Conservation (phyloP, 2,329 filamentous ascomycete species). For the Rutstroemia sydowiana region DNA sequence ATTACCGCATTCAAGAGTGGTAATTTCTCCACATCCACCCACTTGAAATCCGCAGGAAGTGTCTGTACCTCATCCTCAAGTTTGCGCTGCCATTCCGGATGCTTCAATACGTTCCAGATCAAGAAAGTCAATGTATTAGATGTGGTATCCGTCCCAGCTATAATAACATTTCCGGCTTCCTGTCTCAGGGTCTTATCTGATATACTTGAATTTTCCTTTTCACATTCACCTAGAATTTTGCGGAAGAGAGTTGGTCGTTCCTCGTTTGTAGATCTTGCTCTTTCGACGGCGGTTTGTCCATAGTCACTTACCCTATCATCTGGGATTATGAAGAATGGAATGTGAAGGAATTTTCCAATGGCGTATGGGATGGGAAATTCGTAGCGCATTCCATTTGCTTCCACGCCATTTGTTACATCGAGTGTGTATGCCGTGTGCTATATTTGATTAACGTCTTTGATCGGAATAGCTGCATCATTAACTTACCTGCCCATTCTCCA, state of each 20-base stretch:
- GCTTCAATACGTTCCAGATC: not conserved
- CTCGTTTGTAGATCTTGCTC: not conserved
- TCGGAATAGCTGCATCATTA: no score
- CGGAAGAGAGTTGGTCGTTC: not conserved
- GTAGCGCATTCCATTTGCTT: not conserved
- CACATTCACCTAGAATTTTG: not conserved
- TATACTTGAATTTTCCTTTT: not conserved
- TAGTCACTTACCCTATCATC: not conserved
- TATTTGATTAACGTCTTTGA: no score
- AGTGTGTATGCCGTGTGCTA: not conserved
- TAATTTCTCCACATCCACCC: slow-evolving; percentile 17
- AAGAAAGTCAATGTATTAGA: slow-evolving; percentile 1
- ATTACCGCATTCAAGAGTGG: slow-evolving; percentile 30
- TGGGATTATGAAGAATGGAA: not conserved
- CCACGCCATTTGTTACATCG: not conserved
- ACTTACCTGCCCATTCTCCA: slow-evolving; percentile 43
- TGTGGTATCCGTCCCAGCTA: slow-evolving; percentile 11
- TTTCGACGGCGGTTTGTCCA: slow-evolving; percentile 24
- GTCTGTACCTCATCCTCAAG: not conserved
- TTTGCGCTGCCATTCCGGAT: not conserved
- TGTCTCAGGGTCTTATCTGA: not conserved
- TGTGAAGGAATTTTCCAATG: not conserved
- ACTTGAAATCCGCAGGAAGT: not conserved
- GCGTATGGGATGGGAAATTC: not conserved
- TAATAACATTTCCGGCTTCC: not conserved